Percentiles rank a stretch among this genome's conserved stretches.
Conservation (phyloP, 2,329 filamentous ascomycete genomes). For the Clarireedia monteithiana region DNA sequence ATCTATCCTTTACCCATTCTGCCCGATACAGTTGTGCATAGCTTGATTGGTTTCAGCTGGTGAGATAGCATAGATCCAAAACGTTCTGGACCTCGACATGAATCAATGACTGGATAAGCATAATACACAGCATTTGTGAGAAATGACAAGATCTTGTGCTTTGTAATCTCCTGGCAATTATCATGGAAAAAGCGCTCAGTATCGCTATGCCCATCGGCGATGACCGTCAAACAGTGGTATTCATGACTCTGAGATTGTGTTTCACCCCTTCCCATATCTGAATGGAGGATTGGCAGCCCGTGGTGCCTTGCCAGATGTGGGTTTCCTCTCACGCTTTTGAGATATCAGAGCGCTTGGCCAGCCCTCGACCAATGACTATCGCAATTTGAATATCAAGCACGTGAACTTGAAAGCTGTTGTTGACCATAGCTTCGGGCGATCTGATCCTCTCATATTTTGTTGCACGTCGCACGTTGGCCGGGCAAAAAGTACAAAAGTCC, state of each 20-base stretch:
- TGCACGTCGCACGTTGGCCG: constrained; percentile 4
- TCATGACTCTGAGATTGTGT: not conserved
- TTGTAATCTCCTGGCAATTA: not conserved
- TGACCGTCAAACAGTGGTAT: not conserved
- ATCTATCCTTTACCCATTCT: not conserved
- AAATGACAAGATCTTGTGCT: constrained; percentile 7
- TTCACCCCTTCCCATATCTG: not conserved
- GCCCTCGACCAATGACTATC: not conserved
- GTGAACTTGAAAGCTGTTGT: not conserved
- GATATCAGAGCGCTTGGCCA: not conserved
- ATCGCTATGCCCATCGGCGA: not conserved
- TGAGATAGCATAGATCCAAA: not conserved
- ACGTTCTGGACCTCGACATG: not conserved
- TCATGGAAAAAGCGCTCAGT: not conserved
- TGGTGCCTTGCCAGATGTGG: no score
- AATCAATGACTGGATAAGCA: not conserved
- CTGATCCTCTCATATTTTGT: not conserved
- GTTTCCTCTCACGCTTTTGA: not conserved
- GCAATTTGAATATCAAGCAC: not conserved
- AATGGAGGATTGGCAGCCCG: not conserved
- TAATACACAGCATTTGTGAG: not conserved
- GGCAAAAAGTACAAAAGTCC: not conserved
- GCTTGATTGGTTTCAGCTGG: not conserved
- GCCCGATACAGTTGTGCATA: not conserved
- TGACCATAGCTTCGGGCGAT: not conserved